phyloP scores from a whole-genome alignment of 306 rosid genomes.

The Castanopsis chinensis region DNA sequence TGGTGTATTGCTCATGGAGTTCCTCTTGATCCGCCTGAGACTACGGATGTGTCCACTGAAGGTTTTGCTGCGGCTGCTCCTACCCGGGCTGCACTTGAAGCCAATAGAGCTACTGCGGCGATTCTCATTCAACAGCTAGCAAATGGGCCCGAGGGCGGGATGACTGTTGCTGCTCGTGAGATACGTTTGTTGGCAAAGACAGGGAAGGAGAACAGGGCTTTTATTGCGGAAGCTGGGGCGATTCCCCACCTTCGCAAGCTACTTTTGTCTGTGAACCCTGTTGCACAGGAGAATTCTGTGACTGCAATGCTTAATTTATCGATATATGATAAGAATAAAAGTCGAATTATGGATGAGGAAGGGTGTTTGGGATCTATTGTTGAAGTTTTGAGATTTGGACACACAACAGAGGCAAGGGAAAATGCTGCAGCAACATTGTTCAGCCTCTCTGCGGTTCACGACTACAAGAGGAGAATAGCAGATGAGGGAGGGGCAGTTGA shows the following conservation, averaged over 20 bases:
- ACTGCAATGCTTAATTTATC: constrained; percentile 94
- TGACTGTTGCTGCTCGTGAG: constrained; percentile 86
- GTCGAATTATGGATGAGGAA: constrained; percentile 74
- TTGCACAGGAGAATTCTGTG: constrained; percentile 92
- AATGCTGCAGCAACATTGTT: constrained; percentile 96
- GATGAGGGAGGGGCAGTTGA: constrained; percentile 69
- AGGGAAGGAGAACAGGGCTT: constrained; percentile 81
- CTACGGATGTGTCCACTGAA: constrained; percentile 41
- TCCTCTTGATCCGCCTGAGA: constrained; percentile 70
- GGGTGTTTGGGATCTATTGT: constrained; percentile 79
- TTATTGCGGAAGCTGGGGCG: constrained; percentile 94
- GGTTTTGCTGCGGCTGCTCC: constrained; percentile 62
- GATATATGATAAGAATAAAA: constrained; percentile 78
- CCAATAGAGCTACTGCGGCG: constrained; percentile 63
- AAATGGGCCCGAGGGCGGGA: constrained; percentile 50
- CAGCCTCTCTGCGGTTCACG: constrained; percentile 92
- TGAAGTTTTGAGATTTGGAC: constrained; percentile 74
- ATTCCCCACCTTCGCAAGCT: constrained; percentile 68
- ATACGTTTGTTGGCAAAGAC: constrained; percentile 86
- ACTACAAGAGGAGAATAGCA: constrained; percentile 82
- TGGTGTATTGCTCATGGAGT: constrained; percentile 79
- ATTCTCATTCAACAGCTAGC: constrained; percentile 77
- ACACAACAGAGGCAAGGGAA: constrained; percentile 87
- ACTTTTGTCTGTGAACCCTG: constrained; percentile 58
- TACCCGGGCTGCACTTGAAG: constrained; percentile 66